Evolutionary conservation across 345 rosid species (phyloP), one percentile per base, ranked within the genome.

Genomic region (Acer negundo): DNA sequence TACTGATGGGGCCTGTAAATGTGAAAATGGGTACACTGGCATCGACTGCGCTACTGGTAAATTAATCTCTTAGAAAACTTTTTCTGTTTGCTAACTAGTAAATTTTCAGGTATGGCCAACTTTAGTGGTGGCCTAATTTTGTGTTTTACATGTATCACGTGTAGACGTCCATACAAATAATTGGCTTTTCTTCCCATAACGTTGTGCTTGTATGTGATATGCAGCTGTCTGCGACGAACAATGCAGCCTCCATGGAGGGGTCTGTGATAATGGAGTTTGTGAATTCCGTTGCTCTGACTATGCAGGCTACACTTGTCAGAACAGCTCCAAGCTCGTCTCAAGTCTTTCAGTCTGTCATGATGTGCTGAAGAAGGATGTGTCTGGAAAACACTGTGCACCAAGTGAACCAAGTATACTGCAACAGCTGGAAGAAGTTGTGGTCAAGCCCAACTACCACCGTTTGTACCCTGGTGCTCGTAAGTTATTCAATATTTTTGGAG

Each of bases 261-360:
- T 96, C n/a, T 96, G 99, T 80, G 99, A 96, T 76, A 91, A 96
- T 62, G 99, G 99, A 56, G 97, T 92, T 83, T 96, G 99, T 24
- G 99, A 96, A 80, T 96, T 96, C 74, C 95, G 98, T 42, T 96
- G 99, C 94, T 96, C 99, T 13, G 99, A 96, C 84, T 96, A 96
- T 80, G 97, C 98, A 7, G 99, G 99, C 73, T 96, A 96, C 78
- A 88, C 94, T 40, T 97, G 99, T 80, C 99, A 94, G 83, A 97
- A 94, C 84, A 97, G 97, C 90, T 92, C 97, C 62, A 79, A 81
- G n/a, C 92, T 97, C 75, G 84, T 92, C 23, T 86, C 93, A 12
- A 93, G 94, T 80, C 92, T 97, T 72, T 85, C 95, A 10, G 97
- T 89, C 20, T 97, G 99, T 89, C 90, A 86, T 82, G 84, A 93